Base-by-base conservation (phyloP, 352 stramenopile species). In the Lagenidium sp. region DNA sequence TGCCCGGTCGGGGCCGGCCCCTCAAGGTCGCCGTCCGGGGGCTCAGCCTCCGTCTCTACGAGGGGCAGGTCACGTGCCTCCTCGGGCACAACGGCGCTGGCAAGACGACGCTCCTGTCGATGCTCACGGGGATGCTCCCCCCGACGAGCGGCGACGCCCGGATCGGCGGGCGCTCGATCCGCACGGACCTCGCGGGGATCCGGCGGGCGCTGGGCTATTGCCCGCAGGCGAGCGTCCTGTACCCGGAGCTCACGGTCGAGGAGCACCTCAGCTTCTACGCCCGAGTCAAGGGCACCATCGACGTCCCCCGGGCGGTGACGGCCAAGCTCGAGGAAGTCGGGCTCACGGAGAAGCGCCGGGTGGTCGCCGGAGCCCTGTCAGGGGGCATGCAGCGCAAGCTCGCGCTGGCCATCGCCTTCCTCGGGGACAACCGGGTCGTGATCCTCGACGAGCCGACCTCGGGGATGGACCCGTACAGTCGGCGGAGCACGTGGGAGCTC, bases 211-310 rank as follows among this genome's bases (percentile, higher is more conserved):
- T 98, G 21, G 95, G 95, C 6, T 90, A 98, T 44, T 99, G 96
- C 55, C 82, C 96, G 18, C 96, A 99, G 45, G 90, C 98, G 61
- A 95, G 98, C 58, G 95, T 98, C 24, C 52, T 99, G 0, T 99
- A 97, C 53, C 81, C 83, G 4, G 62, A 95, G 35, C 68, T 99
- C 20, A 98, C 95, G 0, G 95, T 98, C 18, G 57, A 85, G 18
- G 96, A 99, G 58, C 95, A 99, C 48, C 61, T 99, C 18, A 37
- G 59, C 29, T 98, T 99, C 48, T 99, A 97, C 51, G 82, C 70
- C 0, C 55, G 65, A 16, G 64, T 99, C 2, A 98, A 98, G 53
- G 90, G 91, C 6, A 39, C 95, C 18, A 25, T 28, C 0, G 36
- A 50, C 20, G 19, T 16, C 4, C 46, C 19, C 2, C 26, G 39